Evolutionary conservation across 2,329 filamentous ascomycete species (phyloP), one percentile per base, ranked within the genome.

Genomic region (Arthrobotrys entomopaga): DNA sequence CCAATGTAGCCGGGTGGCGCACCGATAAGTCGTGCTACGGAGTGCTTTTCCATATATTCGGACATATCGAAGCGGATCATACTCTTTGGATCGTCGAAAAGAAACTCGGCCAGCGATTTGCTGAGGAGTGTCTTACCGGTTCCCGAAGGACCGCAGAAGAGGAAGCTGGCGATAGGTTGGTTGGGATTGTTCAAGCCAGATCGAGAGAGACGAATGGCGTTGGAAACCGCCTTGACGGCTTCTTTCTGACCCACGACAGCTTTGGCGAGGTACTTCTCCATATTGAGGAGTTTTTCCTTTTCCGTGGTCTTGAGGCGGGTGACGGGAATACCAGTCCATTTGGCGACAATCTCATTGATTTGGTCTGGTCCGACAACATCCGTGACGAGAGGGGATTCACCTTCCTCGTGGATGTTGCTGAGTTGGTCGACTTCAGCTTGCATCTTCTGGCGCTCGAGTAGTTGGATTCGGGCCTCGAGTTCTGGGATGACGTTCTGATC

Each of bases 51-150:
- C 82, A 99, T 96, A 82, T 99, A 99, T 82, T 99, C 95, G 3
- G 94, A 98, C 95, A 99, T 99, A 81, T 99, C 95, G 84, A 99
- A 96, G 43, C 95, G 91, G 79, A 99, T 97, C 95, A 99, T 98
- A 38, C 94, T 86, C 84, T 97, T 97, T 24, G 94, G 84, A 78
- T 99, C 95, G 81, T 99, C 95, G 84, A 99, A 99, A 26, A 99
- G 85, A 84, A 99, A 99, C 82, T 99, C 95, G 56, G 95, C 95
- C 72, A 99, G 86, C 15, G 94, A 95, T 83, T 99, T 99, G 77
- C 94, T 98, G 69, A 99, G 88, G 19, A 99, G 85, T 16, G 95
- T 99, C 84, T 99, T 99, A 85, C 95, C 95, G 11, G 95, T 99
- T 85, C 95, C 95, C 0, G 94, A 98, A 13, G 95, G 95, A 84